phyloP scores from a whole-genome alignment of 1,284 basidiomycete genomes.

The Ceratobasidium sp. region DNA sequence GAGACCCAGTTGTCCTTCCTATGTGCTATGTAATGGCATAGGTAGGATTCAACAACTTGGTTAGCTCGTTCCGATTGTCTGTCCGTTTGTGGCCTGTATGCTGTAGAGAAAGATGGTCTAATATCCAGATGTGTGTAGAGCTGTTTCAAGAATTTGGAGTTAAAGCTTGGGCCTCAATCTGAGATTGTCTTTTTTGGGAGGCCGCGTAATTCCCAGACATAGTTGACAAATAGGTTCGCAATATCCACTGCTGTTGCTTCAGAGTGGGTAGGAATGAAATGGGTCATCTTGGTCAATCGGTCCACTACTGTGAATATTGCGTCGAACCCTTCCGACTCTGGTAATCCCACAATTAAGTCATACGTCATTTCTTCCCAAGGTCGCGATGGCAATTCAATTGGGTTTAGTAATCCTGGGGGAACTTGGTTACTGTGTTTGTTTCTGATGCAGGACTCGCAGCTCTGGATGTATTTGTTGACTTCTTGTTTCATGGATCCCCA shows the following conservation, averaged over 20 bases:
- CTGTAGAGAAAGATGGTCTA: conserved; percentile 48
- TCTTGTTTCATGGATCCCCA: too few species aligned
- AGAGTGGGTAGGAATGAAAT: background rate
- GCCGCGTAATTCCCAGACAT: conserved; percentile 17
- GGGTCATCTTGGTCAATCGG: background rate
- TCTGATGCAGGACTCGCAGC: too few species aligned
- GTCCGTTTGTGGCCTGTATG: conserved; percentile 53
- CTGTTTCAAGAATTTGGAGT: conserved; percentile 46
- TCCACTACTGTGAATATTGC: background rate
- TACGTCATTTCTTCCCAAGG: too few species aligned
- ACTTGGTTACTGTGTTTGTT: too few species aligned
- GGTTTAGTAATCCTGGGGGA: too few species aligned
- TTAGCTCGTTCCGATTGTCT: conserved; percentile 54
- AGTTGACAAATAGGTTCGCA: conserved; percentile 3
- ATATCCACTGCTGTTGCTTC: background rate
- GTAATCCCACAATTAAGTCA: too few species aligned
- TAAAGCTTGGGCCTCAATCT: conserved; percentile 45
- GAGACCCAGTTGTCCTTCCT: conserved; percentile 47
- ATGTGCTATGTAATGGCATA: conserved; percentile 44
- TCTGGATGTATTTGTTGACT: too few species aligned
- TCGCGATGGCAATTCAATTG: too few species aligned
- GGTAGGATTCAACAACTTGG: conserved; percentile 49
- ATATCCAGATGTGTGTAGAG: conserved; percentile 41
- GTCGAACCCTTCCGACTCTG: too few species aligned
- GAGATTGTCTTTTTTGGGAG: background rate